Percentiles rank a stretch among this genome's conserved stretches.
Conservation (phyloP, 2,329 filamentous ascomycete genomes). For the Colletotrichum sp. region DNA sequence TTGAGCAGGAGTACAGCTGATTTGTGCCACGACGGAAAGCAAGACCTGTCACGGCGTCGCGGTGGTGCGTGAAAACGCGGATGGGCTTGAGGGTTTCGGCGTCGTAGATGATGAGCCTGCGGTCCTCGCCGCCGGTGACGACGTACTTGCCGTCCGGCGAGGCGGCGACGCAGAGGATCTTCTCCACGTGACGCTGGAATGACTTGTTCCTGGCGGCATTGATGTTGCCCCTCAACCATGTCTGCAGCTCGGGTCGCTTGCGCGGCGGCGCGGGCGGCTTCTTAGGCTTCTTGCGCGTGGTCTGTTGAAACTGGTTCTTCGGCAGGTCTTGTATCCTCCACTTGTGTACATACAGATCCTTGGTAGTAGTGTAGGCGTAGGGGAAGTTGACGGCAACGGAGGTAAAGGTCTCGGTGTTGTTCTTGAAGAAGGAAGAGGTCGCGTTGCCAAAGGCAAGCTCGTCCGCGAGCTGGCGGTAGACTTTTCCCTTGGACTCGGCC, state of each 20-base stretch:
- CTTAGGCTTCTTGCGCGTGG: conserved; percentile 60
- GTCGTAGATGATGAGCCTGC: conserved; percentile 87
- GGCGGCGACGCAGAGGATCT: conserved; percentile 84
- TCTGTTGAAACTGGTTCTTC: conserved; percentile 64
- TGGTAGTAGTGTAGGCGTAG: conserved; percentile 87
- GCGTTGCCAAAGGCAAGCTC: conserved; percentile 74
- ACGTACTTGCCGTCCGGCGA: conserved; percentile 91
- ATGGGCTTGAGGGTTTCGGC: conserved; percentile 78
- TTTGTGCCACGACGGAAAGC: conserved; percentile 88
- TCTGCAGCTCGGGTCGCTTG: conserved; percentile 67
- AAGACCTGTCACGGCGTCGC: conserved; percentile 84
- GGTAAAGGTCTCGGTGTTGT: conserved; percentile 79
- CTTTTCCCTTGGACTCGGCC: conserved; percentile 86
- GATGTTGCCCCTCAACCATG: conserved; percentile 66
- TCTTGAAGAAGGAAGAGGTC: conserved; percentile 75
- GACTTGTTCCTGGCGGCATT: conserved; percentile 65
- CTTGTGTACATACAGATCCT: conserved; percentile 84
- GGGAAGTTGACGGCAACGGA: conserved; percentile 80
- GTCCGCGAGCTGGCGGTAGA: conserved; percentile 81
- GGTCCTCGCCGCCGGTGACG: conserved; percentile 87
- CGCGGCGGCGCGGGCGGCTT: conserved; percentile 63
- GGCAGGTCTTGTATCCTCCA: conserved; percentile 81
- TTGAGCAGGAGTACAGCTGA: conserved; percentile 89
- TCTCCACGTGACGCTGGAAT: conserved; percentile 79
- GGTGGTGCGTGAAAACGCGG: conserved; percentile 88